Evolutionary conservation across 768 basidiomycete genomes (phyloP).

Genomic region (Mycena galericulata): DNA sequence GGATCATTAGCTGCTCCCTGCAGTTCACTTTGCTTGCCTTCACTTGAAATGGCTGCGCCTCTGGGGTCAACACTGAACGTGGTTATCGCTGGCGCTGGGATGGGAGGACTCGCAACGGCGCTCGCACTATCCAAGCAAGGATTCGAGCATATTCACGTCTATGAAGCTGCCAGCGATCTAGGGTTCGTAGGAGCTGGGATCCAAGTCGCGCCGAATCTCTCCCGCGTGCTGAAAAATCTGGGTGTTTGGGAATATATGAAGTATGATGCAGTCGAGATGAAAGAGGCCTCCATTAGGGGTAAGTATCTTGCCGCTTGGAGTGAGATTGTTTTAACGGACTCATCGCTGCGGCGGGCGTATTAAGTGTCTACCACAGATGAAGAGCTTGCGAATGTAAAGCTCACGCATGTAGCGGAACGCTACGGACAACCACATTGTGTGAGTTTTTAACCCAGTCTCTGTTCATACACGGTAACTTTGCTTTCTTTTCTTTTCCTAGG

Average conservation of each 20-base stretch:
- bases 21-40: no score
- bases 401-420: slow-evolving; percentile 41
- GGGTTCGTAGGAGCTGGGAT: slow-evolving; percentile 53
- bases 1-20: no score
- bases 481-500: slow-evolving; percentile 17
- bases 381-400: slow-evolving; percentile 44
- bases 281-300: slow-evolving; percentile 44
- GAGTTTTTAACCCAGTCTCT: neutral
- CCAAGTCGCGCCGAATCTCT: slow-evolving; percentile 51
- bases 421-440: slow-evolving; percentile 47
- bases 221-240: slow-evolving; percentile 43
- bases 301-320: neutral
- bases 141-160: slow-evolving; percentile 46
- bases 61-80: slow-evolving; percentile 25
- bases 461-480: neutral
- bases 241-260: slow-evolving; percentile 44
- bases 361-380: slow-evolving; percentile 43
- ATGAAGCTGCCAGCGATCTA: slow-evolving; percentile 43
- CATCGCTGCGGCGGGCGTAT: no score
- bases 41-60: neutral
- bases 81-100: slow-evolving; percentile 37
- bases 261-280: slow-evolving; percentile 42
- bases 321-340: no score
- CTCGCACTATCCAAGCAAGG: slow-evolving; percentile 45
- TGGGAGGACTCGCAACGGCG: slow-evolving; percentile 46